Evolutionary conservation across 352 stramenopile species (phyloP).

Genomic region (Elongisporangium anandrum): DNA sequence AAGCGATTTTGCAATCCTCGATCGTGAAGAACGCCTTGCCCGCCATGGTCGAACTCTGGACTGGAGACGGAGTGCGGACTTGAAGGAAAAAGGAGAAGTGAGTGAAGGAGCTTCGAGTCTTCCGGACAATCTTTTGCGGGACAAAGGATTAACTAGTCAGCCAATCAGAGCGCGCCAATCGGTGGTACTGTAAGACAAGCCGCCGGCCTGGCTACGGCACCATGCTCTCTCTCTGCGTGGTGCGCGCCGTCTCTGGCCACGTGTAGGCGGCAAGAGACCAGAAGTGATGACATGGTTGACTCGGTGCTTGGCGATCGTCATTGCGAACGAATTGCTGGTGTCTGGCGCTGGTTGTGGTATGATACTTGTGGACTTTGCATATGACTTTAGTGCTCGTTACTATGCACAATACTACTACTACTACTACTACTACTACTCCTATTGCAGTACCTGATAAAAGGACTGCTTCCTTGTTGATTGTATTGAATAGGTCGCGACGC

Average conservation of each 20-base stretch:
- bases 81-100: not conserved
- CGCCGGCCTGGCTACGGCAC: not conserved
- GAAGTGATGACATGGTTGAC: not conserved
- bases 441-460: too few species aligned
- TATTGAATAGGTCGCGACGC: not conserved
- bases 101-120: not conserved
- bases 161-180: not conserved
- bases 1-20: constrained; percentile 37
- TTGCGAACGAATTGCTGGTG: not conserved
- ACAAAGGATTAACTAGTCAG: not conserved
- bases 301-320: not conserved
- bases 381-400: too few species aligned
- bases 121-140: not conserved
- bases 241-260: not conserved
- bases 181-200: not conserved
- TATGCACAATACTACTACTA: too few species aligned
- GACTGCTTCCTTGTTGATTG: not conserved
- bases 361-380: too few species aligned
- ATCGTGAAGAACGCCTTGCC: constrained; percentile 27
- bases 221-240: too few species aligned
- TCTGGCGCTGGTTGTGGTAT: too few species aligned
- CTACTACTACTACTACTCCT: too few species aligned
- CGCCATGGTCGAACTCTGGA: constrained; percentile 2
- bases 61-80: not conserved
- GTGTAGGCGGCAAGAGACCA: not conserved